Evolutionary conservation across 345 rosid genomes (phyloP).

Genomic region (Euphorbia peplus): DNA sequence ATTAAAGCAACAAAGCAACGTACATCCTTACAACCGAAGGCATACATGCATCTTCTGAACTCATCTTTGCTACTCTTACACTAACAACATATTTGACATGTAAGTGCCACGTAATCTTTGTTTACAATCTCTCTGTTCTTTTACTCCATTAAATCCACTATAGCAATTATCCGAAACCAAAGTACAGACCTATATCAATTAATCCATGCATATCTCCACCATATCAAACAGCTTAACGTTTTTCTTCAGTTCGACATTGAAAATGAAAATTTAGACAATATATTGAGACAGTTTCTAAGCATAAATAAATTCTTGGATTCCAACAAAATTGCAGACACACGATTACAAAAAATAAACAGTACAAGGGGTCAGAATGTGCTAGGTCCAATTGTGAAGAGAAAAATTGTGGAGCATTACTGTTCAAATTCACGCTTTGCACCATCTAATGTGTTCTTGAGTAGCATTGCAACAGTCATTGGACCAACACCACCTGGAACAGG

Average conservation of each 20-base stretch:
- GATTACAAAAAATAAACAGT: not conserved
- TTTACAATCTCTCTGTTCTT: not conserved
- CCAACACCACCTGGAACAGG: slow-evolving; percentile 99
- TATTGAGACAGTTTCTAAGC: too few relatives aligned
- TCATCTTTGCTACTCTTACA: too few relatives aligned
- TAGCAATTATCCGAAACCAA: not conserved
- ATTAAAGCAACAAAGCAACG: too few relatives aligned
- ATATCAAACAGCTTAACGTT: not conserved
- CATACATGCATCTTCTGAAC: too few relatives aligned
- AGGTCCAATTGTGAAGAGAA: not conserved
- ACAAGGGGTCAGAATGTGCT: not conserved
- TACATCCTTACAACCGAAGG: too few relatives aligned
- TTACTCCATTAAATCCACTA: not conserved
- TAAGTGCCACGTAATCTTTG: not conserved
- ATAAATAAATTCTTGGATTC: not conserved
- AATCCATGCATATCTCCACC: not conserved
- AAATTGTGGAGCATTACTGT: slow-evolving; percentile 21
- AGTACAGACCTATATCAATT: not conserved
- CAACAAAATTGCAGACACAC: not conserved
- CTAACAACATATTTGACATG: not conserved
- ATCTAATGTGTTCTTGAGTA: slow-evolving; percentile 75
- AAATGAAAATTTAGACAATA: not conserved
- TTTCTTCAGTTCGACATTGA: not conserved
- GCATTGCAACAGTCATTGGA: slow-evolving; percentile 96
- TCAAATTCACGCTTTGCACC: slow-evolving; percentile 66